A percentile compares a stretch with the other conserved stretches of the same genome.
These are phyloP conservation scores for Aphanocladium album DNA, from an alignment of 2,329 filamentous ascomycete species.

Conservation along the genomic window DNA sequence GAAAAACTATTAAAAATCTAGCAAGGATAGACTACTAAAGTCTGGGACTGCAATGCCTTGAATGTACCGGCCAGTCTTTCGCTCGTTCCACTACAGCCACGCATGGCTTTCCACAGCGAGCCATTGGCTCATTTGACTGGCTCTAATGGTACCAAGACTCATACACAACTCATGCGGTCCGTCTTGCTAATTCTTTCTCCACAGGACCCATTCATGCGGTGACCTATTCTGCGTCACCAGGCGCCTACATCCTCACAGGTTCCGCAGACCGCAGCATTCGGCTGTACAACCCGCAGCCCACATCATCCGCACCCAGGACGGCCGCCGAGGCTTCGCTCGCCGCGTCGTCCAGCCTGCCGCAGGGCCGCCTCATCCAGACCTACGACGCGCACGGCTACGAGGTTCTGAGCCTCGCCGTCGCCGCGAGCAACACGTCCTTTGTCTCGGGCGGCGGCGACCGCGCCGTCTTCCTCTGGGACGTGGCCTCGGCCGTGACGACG, in stretches of 20 bases:
- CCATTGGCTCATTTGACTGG: constrained; percentile 53
- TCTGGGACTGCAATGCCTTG: neutral
- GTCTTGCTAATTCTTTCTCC: neutral
- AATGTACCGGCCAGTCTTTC: neutral
- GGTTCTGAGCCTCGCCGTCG: constrained; percentile 74
- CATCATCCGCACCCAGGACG: constrained; percentile 30
- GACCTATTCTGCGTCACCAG: constrained; percentile 65
- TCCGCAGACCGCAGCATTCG: constrained; percentile 79
- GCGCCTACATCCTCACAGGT: constrained; percentile 78
- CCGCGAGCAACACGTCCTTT: constrained; percentile 75
- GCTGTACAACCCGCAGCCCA: constrained; percentile 72
- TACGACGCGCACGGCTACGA: constrained; percentile 91
- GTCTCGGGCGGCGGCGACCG: constrained; percentile 87
- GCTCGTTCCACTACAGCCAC: neutral
- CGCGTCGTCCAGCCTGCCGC: constrained; percentile 29
- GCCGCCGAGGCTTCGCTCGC: constrained; percentile 15
- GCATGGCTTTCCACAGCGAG: constrained; percentile 42
- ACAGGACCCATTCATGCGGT: constrained; percentile 67
- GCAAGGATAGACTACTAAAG: no score
- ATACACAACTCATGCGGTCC: neutral
- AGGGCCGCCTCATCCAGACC: constrained; percentile 70
- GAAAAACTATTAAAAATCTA: no score
- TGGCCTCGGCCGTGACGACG: constrained; percentile 70
- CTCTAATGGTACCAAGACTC: constrained; percentile 45
- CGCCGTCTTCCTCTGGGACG: constrained; percentile 91